Evolutionary conservation across 768 basidiomycete genomes (phyloP).

Genomic region (Russula sp.): DNA sequence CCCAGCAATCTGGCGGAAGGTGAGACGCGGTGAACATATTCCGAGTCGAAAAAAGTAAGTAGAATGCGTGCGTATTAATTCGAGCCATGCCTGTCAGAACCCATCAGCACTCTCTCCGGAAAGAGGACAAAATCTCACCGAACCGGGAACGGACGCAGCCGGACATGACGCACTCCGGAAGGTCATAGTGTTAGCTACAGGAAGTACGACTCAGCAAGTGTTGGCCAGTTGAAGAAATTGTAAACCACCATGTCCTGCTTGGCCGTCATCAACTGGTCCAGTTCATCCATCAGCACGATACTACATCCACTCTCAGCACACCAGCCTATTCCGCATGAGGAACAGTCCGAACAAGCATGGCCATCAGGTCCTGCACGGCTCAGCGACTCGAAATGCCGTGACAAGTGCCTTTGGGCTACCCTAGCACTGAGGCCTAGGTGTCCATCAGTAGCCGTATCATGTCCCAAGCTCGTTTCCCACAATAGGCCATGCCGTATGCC

Average conservation of each 20-base stretch:
- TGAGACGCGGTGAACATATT: no score
- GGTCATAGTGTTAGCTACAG: slow-evolving; percentile 96
- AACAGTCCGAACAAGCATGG: slow-evolving; percentile 73
- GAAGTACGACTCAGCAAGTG: slow-evolving; percentile 82
- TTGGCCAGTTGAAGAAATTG: slow-evolving; percentile 99
- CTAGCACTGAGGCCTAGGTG: slow-evolving; percentile 65
- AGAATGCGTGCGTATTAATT: no score
- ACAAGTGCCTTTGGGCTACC: slow-evolving; percentile 74
- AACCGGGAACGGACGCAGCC: slow-evolving; percentile 89
- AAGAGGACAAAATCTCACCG: slow-evolving; percentile 40
- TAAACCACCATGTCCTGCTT: slow-evolving; percentile 99
- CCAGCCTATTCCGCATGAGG: not conserved
- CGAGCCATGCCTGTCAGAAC: slow-evolving; percentile 59
- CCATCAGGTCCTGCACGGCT: slow-evolving; percentile 63
- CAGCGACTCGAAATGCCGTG: slow-evolving; percentile 65
- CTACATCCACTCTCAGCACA: slow-evolving; percentile 34
- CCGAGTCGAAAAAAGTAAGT: no score
- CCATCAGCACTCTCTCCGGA: not conserved
- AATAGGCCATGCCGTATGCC: slow-evolving; percentile 82
- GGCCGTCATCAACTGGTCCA: slow-evolving; percentile 91
- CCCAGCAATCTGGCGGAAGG: no score
- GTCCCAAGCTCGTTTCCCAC: slow-evolving; percentile 89
- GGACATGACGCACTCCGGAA: slow-evolving; percentile 89
- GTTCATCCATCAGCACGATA: slow-evolving; percentile 96
- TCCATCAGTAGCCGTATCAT: slow-evolving; percentile 54